These are phyloP conservation scores for Pseudogymnoascus sp. DNA, from an alignment of 2,329 filamentous ascomycete species.

Conservation along the genomic window DNA sequence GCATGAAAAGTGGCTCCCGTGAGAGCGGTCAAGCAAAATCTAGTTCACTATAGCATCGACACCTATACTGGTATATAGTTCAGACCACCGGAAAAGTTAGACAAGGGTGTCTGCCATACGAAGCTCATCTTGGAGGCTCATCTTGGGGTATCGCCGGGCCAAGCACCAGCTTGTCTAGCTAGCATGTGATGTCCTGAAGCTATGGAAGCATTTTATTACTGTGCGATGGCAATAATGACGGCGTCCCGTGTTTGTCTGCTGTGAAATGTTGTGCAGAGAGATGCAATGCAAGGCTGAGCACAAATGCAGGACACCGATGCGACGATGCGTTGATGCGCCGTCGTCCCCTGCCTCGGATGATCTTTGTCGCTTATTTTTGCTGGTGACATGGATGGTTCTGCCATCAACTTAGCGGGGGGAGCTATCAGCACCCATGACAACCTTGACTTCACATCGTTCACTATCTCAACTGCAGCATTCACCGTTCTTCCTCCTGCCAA, in stretches of 20 bases:
- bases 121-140: background rate
- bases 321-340: background rate
- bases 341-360: constrained; percentile 7
- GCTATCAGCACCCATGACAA: constrained; percentile 4
- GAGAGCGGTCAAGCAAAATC: background rate
- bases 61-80: background rate
- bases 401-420: constrained; percentile 3
- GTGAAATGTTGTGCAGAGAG: background rate
- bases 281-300: background rate
- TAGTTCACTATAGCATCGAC: background rate
- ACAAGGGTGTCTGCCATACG: too few species aligned
- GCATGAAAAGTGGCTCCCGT: background rate
- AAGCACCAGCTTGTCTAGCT: background rate
- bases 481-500: background rate
- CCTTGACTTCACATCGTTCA: constrained; percentile 5
- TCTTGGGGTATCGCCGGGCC: background rate
- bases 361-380: constrained; percentile 6
- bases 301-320: constrained; percentile 3
- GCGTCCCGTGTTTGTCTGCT: constrained; percentile 6
- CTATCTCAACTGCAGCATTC: background rate
- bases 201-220: background rate
- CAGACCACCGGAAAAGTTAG: too few species aligned
- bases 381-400: constrained; percentile 2
- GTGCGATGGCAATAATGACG: background rate
- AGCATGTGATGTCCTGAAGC: background rate